Evolutionary conservation across 2,329 filamentous ascomycete species (phyloP), one percentile per base, ranked within the genome.

Genomic region (Ophiostoma sp.): DNA sequence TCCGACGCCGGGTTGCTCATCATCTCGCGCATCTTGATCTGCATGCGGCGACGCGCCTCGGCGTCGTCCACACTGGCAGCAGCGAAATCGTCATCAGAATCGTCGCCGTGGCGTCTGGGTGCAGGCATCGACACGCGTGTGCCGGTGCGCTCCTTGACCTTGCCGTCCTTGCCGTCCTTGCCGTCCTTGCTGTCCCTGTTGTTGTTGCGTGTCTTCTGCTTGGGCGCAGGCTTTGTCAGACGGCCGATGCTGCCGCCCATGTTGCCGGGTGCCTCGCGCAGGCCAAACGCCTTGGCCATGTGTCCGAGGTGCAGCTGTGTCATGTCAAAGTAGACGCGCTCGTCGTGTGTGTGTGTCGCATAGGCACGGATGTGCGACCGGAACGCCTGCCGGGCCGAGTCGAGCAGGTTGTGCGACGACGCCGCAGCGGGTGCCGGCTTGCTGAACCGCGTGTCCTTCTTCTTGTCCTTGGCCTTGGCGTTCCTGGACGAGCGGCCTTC

Each of bases 361-460:
- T 99, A 99, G 0, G 95, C 95, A 67, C 95, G 85, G 67, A 99
- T 89, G 75, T 98, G 93, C 66, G 91, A 95, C 76, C 96, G 92
- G 80, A 91, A 99, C 0, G 89, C 95, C 73, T 91, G 87, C 27
- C 92, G 86, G 0, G 91, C 94, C 74, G 93, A 85, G 74, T 96
- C 92, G 4, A 96, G 85, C 52, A 90, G 85, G 68, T 87, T 87
- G 67, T 14, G 63, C 8, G 41, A 27, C n/a, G 62, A 45, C 9
- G 47, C 87, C 2, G 63, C 44, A 1, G 64, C 16, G 12, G 36
- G 36, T 16, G 42, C 41, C 18, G 42, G 63, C 63, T 42, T 44
- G 14, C 11, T n/a, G 41, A 36, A 44, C 11, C 42, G 41, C 9
- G 14, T 3, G 5, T 18, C 49, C 62, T 64, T 66, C 12, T 67